Evolutionary conservation across 371 early-diverging fungal genomes (phyloP), one percentile per base, ranked within the genome.

Genomic region (Actinomortierella ambigua): DNA sequence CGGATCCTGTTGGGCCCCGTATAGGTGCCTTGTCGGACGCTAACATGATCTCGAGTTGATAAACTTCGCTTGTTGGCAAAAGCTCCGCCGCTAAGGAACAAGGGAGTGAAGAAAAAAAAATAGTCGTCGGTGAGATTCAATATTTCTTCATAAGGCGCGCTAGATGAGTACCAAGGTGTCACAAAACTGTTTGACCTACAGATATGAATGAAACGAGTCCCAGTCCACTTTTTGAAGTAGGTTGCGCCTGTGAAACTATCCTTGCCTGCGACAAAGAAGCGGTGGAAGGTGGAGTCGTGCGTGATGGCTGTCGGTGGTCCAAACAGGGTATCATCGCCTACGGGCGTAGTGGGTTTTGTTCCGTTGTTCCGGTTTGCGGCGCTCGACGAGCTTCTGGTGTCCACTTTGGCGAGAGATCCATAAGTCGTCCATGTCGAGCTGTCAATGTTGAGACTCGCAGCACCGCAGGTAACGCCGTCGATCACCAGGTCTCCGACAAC

Each of bases 401-500:
- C 53, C 15, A 44, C 64, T 15, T 63, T 44, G 28, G 75, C 55
- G 1, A 70, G 68, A 0, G 80, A 63, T 0, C 79, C 80, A 56
- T 81, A 71, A 2, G 83, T 71, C 11, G 73, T 75, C 88, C 86
- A 84, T 0, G 55, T 65, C 9, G 50, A 68, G 17, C 55, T 51
- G 7, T 76, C 67, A 59, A 80, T 85, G 56, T 85, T 82, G 51
- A 77, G 85, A 43, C 83, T 66, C 0, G 80, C 84, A 17, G 82
- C 77, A 8, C 78, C 77, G 4, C 79, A 64, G 1, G 75, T 58
- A 2, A 77, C 55, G 0, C 77, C 82, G 34, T 75, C 65, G 24
- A 88, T 64, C 8, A 58, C 55, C 42, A 88, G 29, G 55, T 85
- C 81, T 6, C 88, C 88, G 6, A 80, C 82, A 1, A 76, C 81